phyloP scores from a whole-genome alignment of 192 early-diverging fungal species.

The Podila epigama region DNA sequence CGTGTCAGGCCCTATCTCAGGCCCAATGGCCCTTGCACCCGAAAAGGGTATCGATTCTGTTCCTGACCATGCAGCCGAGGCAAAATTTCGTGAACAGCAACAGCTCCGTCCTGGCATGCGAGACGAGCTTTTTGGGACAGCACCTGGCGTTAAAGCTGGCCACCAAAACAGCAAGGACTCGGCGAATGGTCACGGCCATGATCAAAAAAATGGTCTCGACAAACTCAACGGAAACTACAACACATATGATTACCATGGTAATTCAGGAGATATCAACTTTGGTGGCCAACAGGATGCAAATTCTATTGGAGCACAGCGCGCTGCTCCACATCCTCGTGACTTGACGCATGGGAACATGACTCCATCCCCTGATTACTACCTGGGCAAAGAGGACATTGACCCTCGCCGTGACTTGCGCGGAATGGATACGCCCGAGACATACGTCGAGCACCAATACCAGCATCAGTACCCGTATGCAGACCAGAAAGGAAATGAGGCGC shows the following conservation, averaged over 20 bases:
- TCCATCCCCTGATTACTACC: conserved; percentile 32
- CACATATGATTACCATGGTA: conserved; percentile 14
- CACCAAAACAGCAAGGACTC: conserved; percentile 8
- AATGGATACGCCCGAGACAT: neutral
- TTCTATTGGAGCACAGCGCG: conserved; percentile 23
- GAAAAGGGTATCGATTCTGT: conserved; percentile 6
- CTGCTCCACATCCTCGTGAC: conserved; percentile 20
- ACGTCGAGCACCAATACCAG: neutral
- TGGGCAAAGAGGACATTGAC: conserved; percentile 45
- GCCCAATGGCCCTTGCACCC: conserved; percentile 39
- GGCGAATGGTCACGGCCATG: too few relatives aligned
- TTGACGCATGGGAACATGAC: conserved; percentile 37
- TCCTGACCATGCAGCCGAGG: conserved; percentile 30
- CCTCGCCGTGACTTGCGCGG: conserved; percentile 32
- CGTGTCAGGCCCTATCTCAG: conserved; percentile 21
- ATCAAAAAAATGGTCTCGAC: neutral
- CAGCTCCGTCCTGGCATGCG: conserved; percentile 42
- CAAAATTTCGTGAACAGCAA: conserved; percentile 41
- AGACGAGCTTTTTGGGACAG: conserved; percentile 46
- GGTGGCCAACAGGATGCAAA: conserved; percentile 1
- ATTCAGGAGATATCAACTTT: conserved; percentile 20
- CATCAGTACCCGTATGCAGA: neutral
- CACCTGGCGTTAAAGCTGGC: conserved; percentile 9
- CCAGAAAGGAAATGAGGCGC: neutral
- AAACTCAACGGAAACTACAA: neutral